Conservation (phyloP, 768 basidiomycete species). For the Tricholoma sp. region DNA sequence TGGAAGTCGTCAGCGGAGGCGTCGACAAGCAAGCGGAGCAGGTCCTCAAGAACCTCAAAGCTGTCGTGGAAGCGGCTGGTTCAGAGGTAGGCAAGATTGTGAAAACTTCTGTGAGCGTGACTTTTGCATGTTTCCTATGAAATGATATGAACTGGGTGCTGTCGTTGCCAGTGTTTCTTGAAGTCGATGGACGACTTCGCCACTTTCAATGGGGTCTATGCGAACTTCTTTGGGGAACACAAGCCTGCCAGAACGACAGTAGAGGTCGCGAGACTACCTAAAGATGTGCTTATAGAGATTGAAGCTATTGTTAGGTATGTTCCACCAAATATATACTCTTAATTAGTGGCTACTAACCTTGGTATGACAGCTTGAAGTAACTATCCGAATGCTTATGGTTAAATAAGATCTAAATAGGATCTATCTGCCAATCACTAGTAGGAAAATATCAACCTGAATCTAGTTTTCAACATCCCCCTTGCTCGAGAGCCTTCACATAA, state of each 20-base stretch:
- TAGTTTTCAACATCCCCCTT: neutral
- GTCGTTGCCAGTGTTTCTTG: constrained; percentile 70
- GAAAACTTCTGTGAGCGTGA: constrained; percentile 77
- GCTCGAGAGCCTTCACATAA: neutral
- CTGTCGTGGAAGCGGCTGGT: constrained; percentile 79
- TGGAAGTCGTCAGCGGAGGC: constrained; percentile 67
- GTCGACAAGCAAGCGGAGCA: constrained; percentile 80
- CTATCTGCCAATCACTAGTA: constrained; percentile 7
- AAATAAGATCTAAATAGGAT: constrained; percentile 14
- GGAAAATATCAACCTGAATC: neutral
- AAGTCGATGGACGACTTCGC: constrained; percentile 91
- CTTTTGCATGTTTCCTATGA: neutral
- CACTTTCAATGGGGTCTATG: constrained; percentile 77
- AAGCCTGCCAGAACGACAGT: constrained; percentile 93
- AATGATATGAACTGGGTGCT: neutral
- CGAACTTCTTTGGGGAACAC: constrained; percentile 80
- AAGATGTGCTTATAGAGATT: constrained; percentile 88
- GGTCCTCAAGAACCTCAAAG: constrained; percentile 80
- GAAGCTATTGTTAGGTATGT: constrained; percentile 80
- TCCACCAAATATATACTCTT: neutral
- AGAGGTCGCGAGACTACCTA: constrained; percentile 84
- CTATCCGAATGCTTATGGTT: neutral
- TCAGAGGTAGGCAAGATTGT: constrained; percentile 76
- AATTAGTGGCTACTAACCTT: neutral
- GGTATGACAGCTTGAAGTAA: constrained; percentile 29